A percentile compares a stretch with the other conserved stretches of the same genome.
These are phyloP conservation scores for Holtermannia corniformis DNA, from an alignment of 768 basidiomycete species.

Conservation along the genomic window DNA sequence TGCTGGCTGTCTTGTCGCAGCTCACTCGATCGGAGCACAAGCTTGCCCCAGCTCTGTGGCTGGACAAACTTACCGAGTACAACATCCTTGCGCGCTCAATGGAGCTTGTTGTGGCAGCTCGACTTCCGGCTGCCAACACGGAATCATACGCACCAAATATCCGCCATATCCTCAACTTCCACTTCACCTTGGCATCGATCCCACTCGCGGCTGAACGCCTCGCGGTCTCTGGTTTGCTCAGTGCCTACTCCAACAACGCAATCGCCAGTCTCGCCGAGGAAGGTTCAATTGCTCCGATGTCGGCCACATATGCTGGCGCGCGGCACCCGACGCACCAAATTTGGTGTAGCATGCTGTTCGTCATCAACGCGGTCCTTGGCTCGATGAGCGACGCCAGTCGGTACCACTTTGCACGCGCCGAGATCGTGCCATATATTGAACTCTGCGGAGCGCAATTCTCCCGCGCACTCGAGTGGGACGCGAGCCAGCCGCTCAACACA, in stretches of 20 bases:
- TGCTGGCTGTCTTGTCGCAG: conserved; percentile 24
- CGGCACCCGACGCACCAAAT: conserved; percentile 68
- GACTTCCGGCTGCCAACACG: conserved; percentile 50
- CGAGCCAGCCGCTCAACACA: conserved; percentile 64
- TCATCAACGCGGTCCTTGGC: conserved; percentile 64
- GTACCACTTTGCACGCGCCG: conserved; percentile 63
- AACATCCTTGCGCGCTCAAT: conserved; percentile 68
- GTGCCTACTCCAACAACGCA: conserved; percentile 73
- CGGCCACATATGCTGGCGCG: conserved; percentile 63
- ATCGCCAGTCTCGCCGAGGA: conserved; percentile 67
- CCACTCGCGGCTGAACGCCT: conserved; percentile 72
- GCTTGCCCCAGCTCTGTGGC: conserved; percentile 55
- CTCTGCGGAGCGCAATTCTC: conserved; percentile 73
- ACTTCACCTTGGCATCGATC: conserved; percentile 70
- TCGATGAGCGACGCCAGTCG: conserved; percentile 54
- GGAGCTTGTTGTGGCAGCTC: conserved; percentile 58
- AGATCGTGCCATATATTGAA: conserved; percentile 76
- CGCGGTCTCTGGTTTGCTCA: conserved; percentile 68
- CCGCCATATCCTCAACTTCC: conserved; percentile 71
- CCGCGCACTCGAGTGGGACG: conserved; percentile 69
- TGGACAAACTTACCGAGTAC: conserved; percentile 67
- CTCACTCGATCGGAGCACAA: conserved; percentile 7
- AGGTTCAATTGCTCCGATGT: conserved; percentile 57
- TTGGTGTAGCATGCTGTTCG: conserved; percentile 75
- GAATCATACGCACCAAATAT: conserved; percentile 54